Evolutionary conservation across 768 basidiomycete species (phyloP), one percentile per base, ranked within the genome.

Genomic region (Leccinum obscurum): DNA sequence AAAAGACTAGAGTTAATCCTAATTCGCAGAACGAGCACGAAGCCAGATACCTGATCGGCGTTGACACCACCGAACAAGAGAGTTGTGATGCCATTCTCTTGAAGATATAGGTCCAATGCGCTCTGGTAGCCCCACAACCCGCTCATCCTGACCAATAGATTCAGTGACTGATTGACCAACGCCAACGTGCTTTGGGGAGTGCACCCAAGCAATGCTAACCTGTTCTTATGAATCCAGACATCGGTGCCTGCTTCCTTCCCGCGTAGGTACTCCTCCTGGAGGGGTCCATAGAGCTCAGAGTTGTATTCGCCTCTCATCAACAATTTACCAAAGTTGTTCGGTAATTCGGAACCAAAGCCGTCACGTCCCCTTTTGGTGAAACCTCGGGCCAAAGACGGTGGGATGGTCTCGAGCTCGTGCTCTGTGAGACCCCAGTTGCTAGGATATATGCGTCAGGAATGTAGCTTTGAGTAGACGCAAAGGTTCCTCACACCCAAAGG

Each of bases 401-500:
- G 85, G 37, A 89, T 78, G 5, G 84, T 87, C 54, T 77, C 73
- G 24, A 88, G 76, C 62, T 88, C 87, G 61, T 81, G 79, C 7
- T 83, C 80, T 6, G 86, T 87, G n/a, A 89, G 76, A 28, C 87
- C 87, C 87, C 87, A 89, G 67, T 88, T 89, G 8, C 86, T 89
- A 64, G 4, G 7, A 52, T 34, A 17, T 51, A 35, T n/a, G 44
- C 22, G 48, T 44, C 44, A 58, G 22, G 63, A 20, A 52, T n/a
- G 22, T 30, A 20, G 3, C 32, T 26, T 24, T 41, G 26, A 35
- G 14, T 24, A 6, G 44, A 51, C 14, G n/a, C 55, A 37, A 53
- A 59, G 55, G 63, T 49, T 34, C 72, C 80, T 57, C 70, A 87
- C 85, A 87, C 79, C 87, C 87, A 89, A 61, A 87, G 77, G 61